Evolutionary conservation across 1,284 basidiomycete species (phyloP).

Genomic region (Puccinia novopanici): DNA sequence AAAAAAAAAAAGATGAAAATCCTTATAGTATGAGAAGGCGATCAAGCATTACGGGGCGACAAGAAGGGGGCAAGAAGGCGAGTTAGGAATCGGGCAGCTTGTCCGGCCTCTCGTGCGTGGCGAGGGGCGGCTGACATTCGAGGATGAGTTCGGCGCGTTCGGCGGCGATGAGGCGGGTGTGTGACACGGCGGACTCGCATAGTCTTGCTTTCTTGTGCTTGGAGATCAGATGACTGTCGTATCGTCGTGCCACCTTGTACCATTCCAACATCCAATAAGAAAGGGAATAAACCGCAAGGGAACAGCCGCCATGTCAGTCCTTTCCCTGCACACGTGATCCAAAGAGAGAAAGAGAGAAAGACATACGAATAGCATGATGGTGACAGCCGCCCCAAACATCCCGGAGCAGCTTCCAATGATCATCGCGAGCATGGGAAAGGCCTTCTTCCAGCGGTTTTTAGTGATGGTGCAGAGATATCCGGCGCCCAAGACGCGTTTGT

Average conservation of each 20-base stretch:
- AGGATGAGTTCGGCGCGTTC: slow-evolving; percentile 1
- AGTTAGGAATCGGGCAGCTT: neutral
- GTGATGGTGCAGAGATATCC: slow-evolving; percentile 35
- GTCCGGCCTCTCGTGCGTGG: neutral
- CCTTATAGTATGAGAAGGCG: too few relatives aligned
- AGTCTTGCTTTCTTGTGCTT: neutral
- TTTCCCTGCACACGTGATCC: neutral
- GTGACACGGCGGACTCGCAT: neutral
- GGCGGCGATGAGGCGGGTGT: neutral
- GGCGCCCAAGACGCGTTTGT: slow-evolving; percentile 3
- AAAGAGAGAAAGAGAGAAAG: neutral
- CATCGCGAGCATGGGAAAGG: slow-evolving; percentile 19
- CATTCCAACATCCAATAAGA: too few relatives aligned
- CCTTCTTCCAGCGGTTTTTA: neutral
- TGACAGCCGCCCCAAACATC: slow-evolving; percentile 23
- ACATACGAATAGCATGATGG: slow-evolving; percentile 33
- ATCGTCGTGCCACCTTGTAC: slow-evolving; percentile 12
- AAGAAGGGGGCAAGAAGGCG: neutral
- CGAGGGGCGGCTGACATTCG: neutral
- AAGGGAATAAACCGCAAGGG: too few relatives aligned
- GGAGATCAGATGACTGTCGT: slow-evolving; percentile 18
- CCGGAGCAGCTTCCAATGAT: slow-evolving; percentile 31
- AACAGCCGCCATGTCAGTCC: too few relatives aligned
- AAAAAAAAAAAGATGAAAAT: too few relatives aligned
- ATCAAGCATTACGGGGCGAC: too few relatives aligned